phyloP scores from a whole-genome alignment of 305 asterid species.

The Coffea humblotiana region DNA sequence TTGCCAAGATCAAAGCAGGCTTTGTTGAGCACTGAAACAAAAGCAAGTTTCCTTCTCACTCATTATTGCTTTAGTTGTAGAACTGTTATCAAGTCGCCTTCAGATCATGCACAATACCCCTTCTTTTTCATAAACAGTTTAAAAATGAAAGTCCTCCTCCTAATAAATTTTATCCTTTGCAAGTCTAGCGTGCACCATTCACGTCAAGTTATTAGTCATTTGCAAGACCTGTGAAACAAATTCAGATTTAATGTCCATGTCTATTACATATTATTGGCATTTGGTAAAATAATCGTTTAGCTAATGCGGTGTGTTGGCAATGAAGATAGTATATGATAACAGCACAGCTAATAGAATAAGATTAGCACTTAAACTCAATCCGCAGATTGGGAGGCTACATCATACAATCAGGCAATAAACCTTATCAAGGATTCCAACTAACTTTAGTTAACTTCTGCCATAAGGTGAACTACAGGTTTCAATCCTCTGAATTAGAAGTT shows the following conservation, averaged over 20 bases:
- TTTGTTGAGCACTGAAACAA: background rate
- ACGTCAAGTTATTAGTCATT: background rate
- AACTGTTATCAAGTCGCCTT: background rate
- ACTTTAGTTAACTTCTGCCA: background rate
- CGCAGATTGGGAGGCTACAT: background rate
- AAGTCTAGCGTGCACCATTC: background rate
- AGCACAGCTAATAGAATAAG: background rate
- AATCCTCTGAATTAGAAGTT: background rate
- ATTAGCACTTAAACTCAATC: background rate
- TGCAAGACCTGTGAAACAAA: background rate
- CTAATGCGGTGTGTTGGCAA: background rate
- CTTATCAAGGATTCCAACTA: no score
- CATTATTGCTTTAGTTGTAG: background rate
- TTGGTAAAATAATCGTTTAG: background rate
- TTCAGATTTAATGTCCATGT: background rate
- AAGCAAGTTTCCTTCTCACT: background rate
- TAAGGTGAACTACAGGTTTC: background rate
- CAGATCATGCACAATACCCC: background rate
- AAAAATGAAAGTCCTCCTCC: no score
- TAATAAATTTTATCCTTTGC: no score
- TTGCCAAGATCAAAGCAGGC: slow-evolving; percentile 44
- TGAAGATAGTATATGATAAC: background rate
- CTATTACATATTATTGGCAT: background rate
- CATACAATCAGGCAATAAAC: background rate
- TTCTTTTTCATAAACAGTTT: background rate